Conservation (phyloP, 164 flowering plant genomes). For the Kalanchoe fedtschenkoi region DNA sequence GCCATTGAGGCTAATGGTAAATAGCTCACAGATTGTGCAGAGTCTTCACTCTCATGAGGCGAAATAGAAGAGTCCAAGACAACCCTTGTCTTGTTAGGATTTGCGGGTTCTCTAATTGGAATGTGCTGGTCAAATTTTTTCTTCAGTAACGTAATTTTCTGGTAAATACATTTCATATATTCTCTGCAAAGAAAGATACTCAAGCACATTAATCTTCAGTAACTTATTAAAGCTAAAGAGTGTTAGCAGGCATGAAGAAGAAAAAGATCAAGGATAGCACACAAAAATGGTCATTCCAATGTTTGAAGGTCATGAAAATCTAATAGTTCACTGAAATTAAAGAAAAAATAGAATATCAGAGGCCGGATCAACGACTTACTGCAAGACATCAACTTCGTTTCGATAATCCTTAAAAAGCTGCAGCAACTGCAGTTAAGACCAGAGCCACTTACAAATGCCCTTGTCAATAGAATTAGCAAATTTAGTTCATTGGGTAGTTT, state of each 20-base stretch:
- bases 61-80: not conserved
- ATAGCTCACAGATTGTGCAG: no score
- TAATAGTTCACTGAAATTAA: not conserved
- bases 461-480: no score
- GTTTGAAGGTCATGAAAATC: not conserved
- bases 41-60: no score
- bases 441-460: not conserved
- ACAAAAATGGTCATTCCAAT: not conserved
- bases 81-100: not conserved
- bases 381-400: not conserved
- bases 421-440: not conserved
- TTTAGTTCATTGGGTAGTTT: no score
- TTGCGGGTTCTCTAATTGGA: not conserved
- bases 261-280: no score
- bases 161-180: not conserved
- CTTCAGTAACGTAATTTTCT: not conserved
- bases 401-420: not conserved
- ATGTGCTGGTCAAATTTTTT: not conserved
- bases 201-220: not conserved
- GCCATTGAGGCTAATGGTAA: no score
- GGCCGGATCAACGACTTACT: slow-evolving; percentile 1
- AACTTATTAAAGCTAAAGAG: no score
- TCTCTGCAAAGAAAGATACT: not conserved
- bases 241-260: no score
- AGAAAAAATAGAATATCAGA: not conserved